Conservation (phyloP, 768 basidiomycete species). For the Pilatotrama ljubarskyi region DNA sequence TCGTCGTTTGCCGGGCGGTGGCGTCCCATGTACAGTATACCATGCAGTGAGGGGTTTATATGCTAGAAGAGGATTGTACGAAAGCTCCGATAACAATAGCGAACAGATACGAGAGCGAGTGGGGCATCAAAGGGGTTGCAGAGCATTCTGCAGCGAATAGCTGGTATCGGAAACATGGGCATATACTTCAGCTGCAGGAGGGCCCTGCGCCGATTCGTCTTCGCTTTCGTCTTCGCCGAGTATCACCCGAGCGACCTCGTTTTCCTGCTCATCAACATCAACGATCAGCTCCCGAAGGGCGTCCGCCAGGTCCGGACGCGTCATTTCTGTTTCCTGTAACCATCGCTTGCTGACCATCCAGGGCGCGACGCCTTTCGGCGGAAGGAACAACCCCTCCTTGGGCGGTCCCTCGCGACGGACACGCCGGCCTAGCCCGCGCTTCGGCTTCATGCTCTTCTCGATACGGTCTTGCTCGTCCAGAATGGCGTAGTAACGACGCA, state of each 20-base stretch:
- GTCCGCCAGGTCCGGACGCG: slow-evolving; percentile 49
- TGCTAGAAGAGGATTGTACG: too few relatives aligned
- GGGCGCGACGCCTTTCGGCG: slow-evolving; percentile 60
- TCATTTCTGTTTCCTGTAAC: slow-evolving; percentile 43
- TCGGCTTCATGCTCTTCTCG: slow-evolving; percentile 47
- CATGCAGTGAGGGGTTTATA: too few relatives aligned
- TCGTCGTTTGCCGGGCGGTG: too few relatives aligned
- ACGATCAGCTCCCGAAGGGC: slow-evolving; percentile 45
- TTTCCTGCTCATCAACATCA: slow-evolving; percentile 38
- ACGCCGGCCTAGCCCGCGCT: slow-evolving; percentile 57
- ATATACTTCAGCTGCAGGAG: not conserved
- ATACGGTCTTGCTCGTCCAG: slow-evolving; percentile 59
- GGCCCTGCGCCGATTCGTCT: slow-evolving; percentile 27
- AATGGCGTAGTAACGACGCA: slow-evolving; percentile 57
- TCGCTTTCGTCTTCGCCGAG: slow-evolving; percentile 60
- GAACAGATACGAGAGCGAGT: too few relatives aligned
- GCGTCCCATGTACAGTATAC: too few relatives aligned
- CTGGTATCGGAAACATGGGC: slow-evolving; percentile 26
- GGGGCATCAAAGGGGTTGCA: slow-evolving; percentile 22
- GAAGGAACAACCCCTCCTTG: slow-evolving; percentile 59
- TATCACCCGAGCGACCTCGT: slow-evolving; percentile 21
- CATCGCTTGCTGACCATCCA: slow-evolving; percentile 82
- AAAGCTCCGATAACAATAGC: too few relatives aligned
- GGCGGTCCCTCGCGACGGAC: slow-evolving; percentile 53
- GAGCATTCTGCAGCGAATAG: slow-evolving; percentile 33